phyloP scores from a whole-genome alignment of 345 rosid genomes.

The Pseudoturritis turrita region DNA sequence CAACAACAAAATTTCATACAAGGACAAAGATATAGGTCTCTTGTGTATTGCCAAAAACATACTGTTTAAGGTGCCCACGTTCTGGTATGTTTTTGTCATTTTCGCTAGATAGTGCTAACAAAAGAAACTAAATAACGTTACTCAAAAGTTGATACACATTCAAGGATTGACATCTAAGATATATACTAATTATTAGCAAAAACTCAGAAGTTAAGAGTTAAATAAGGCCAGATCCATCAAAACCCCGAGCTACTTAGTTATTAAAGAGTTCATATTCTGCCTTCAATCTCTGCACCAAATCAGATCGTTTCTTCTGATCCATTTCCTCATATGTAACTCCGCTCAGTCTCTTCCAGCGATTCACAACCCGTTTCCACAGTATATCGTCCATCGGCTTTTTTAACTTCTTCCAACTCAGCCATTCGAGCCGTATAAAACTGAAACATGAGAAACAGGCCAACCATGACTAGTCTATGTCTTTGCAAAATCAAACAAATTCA shows the following conservation, averaged over 20 bases:
- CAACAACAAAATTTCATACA: not conserved
- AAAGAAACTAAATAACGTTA: not conserved
- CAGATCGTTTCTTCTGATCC: not conserved
- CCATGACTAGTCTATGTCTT: not conserved
- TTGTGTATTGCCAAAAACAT: not conserved
- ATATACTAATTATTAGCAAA: not conserved
- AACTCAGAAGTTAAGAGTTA: not conserved
- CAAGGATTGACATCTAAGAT: not conserved
- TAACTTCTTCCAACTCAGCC: not conserved
- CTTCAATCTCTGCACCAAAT: not conserved
- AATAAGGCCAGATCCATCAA: not conserved
- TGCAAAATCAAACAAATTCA: not conserved
- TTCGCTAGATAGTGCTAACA: not conserved
- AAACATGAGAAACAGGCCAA: not conserved
- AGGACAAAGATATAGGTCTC: not conserved
- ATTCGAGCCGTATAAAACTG: not conserved
- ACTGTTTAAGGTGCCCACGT: not conserved
- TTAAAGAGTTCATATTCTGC: too few relatives aligned
- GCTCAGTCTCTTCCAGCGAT: not conserved
- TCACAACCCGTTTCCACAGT: not conserved
- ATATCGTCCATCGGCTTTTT: not conserved
- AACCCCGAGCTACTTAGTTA: not conserved
- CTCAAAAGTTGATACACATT: not conserved
- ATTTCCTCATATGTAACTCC: not conserved
- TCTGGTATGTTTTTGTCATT: not conserved